Evolutionary conservation across 1,284 basidiomycete species (phyloP).

Genomic region (Malassezia pachydermatis): DNA sequence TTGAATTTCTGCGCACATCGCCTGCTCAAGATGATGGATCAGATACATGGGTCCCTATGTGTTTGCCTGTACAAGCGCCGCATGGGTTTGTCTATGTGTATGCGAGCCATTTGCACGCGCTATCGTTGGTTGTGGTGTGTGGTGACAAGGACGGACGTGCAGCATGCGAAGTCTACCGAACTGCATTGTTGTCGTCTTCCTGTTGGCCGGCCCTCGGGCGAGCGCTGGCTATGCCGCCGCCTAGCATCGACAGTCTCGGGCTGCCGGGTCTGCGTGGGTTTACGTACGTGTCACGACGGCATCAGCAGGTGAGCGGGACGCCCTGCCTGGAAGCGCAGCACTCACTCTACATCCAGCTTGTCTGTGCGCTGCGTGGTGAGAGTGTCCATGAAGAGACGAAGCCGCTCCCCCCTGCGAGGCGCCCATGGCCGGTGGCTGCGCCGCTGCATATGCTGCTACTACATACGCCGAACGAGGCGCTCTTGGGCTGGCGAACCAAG

Average conservation of each 20-base stretch:
- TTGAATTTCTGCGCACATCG: conserved; percentile 57
- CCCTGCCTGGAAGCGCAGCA: background rate
- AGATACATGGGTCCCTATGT: conserved; percentile 90
- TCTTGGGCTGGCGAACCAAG: conserved; percentile 68
- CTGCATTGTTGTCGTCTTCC: background rate
- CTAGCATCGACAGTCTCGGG: conserved; percentile 55
- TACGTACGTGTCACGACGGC: conserved; percentile 72
- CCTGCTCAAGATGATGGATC: conserved; percentile 12
- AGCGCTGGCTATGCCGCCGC: background rate
- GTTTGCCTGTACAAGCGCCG: conserved; percentile 86
- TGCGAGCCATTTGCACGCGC: conserved; percentile 58
- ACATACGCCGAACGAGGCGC: conserved; percentile 69
- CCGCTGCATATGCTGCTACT: conserved; percentile 53
- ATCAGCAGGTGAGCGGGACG: conserved; percentile 17
- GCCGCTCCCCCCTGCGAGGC: background rate
- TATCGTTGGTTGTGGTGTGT: conserved; percentile 36
- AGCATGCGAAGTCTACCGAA: conserved; percentile 18
- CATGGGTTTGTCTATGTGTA: conserved; percentile 86
- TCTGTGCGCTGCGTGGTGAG: conserved; percentile 10
- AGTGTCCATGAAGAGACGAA: too few relatives aligned
- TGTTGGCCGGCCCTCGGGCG: background rate
- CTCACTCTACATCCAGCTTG: conserved; percentile 1
- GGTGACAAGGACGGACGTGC: conserved; percentile 33
- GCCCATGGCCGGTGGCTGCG: background rate
- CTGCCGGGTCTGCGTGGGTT: conserved; percentile 83